Evolutionary conservation across 129 eudicot species (phyloP), one percentile per base, ranked within the genome.

Genomic region (Deinandra increscens): DNA sequence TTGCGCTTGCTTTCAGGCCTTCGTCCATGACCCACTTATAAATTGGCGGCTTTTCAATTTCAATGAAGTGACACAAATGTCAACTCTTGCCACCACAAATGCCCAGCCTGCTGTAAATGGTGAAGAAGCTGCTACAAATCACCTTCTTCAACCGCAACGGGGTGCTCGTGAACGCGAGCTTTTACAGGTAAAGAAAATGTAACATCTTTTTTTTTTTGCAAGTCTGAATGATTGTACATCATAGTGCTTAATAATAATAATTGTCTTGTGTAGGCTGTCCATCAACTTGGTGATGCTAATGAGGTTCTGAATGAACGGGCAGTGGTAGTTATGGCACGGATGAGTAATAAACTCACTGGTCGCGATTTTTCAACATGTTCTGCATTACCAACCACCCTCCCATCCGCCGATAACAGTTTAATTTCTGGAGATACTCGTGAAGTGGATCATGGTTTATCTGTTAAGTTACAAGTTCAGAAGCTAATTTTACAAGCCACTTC

Each of bases 11-110:
- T 70, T 76, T 48, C 76, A 94, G 99, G 99, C 99, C 19, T 94
- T 94, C 63, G 99, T 94, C 70, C 99, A 94, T 65, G 99, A 94
- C 46, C 99, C 99, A 10, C 96, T 94, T 36, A 90, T 94, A 74
- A 94, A 94, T 51, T 94, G 99, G 99, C 97, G 99, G 72, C 91
- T 94, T 46, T 89, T 94, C 86, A 85, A 90, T 81, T 84, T 87
- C 83, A 94, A 90, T 37, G 99, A 90, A 85, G 97, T 90, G 39
- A 87, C 99, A 2, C 96, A 90, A 81, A 82, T 87, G 86, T 77
- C 98, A 29, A 83, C 83, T 55, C 91, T 84, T 44, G 81, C 87
- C 44, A 84, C 60, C 67, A 29, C 91, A 37, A 90, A 85, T 60
- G 75, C 62, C 58, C 83, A 86, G 65, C 69, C 99, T n/a, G 86